Evolutionary conservation across 106 monocot genomes (phyloP), one percentile per base, ranked within the genome.

Genomic region (Acorus gramineus): DNA sequence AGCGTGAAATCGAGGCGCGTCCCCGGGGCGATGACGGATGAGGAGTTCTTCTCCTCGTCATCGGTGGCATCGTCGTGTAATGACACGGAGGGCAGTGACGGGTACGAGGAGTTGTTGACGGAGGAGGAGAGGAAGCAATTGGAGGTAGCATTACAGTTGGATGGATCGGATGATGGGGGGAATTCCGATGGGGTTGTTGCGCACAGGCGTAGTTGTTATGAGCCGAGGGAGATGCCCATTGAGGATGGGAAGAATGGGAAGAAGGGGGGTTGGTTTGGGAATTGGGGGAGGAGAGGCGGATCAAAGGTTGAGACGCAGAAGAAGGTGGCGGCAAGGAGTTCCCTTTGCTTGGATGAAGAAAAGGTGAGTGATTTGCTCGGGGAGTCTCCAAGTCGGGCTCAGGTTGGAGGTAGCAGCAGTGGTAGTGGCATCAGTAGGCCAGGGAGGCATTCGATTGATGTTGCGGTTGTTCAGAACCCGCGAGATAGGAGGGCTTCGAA

Each of bases 91-190:
- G 66, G 62, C 56, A 68, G 79, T 44, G 86, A 79, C 28, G 80
- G 78, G 43, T 70, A 91, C 62, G 91, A 91, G 63, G 96, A 85
- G 69, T 69, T 98, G 11, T 71, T 98, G 72, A 98, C 96, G 2
- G 69, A 73, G 11, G 96, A 98, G 59, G 96, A 98, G 69, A 98
- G 76, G 57, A 77, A 66, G 59, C 96, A 98, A 68, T 72, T 98
- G 11, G 85, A 88, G 70, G 85, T 87, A 14, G 96, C 96, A 6
- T 80, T 98, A 44, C 63, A 55, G 8, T 80, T 82, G 82, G 75
- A 74, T 14, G 71, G 64, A 66, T 76, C 80, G 10, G 89, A 86
- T 49, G 81, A 59, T 7, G 28, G 28, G 28, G 28, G 28, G 28
- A 28, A 28, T 28, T 28, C 28, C 1, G 28, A 28, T 28, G 28